Base-by-base conservation (phyloP, 116 monocot genomes). In the Papilionanthe hybrid region DNA sequence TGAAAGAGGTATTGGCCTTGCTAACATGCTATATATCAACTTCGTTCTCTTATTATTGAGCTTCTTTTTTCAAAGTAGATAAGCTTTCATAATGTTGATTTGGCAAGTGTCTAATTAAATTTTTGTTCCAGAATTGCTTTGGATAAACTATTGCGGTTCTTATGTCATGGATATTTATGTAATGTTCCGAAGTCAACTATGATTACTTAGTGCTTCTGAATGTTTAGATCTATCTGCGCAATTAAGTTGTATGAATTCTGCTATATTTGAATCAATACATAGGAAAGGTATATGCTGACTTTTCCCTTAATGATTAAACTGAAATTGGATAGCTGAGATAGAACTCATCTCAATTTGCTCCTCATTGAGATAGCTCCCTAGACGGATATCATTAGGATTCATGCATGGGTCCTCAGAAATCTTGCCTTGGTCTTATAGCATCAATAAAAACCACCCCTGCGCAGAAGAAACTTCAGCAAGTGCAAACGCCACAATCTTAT, bases 381-480 rank as follows among this genome's bases (percentile, higher is more conserved):
- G 2, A 49, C 9, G 1, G 9, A 49, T 49, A 11, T 10, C 49
- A 49, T 49, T 49, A 2, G 3, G 49, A 49, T 49, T 49, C 10
- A 49, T 11, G 12, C 49, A 49, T 49, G 0, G 49, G 9, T 49
- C 7, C 10, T 49, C 49, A 11, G 49, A 11, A 49, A 49, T 49
- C 9, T 49, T 49, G 7, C 49, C 49, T 0, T 49, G 10, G 12
- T 49, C n/a, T n/a, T n/a, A n/a, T n/a, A n/a, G n/a, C n/a, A n/a
- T n/a, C n/a, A n/a, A n/a, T n/a, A n/a, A n/a, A n/a, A n/a, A n/a
- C n/a, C n/a, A n/a, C n/a, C n/a, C 82, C 88, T 60, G 83, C 83
- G 68, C 92, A 93, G 74, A 83, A 75, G 3, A 66, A 75, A 42
- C 93, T 90, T 90, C 90, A 86, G 65, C 96, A 93, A 85, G 69